phyloP scores from a whole-genome alignment of 768 basidiomycete genomes.

The Agrocybe chaxingu region DNA sequence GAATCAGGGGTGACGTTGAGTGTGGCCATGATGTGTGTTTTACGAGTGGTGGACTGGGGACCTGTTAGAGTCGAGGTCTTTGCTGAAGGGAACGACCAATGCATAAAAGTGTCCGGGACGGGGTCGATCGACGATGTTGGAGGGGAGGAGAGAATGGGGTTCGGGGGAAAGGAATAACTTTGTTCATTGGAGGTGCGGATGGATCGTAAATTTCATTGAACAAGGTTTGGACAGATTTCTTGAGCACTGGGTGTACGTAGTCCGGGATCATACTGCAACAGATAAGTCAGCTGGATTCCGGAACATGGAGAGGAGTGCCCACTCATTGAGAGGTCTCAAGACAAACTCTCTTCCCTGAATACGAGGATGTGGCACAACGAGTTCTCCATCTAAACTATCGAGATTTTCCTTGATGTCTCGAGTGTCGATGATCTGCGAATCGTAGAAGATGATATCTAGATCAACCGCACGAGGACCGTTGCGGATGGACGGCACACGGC shows the following conservation, averaged over 20 bases:
- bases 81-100: constrained; percentile 43
- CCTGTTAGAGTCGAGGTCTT: neutral
- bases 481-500: constrained; percentile 72
- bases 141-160: constrained; percentile 32
- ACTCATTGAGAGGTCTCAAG: constrained; percentile 86
- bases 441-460: constrained; percentile 83
- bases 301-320: constrained; percentile 20
- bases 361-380: constrained; percentile 83
- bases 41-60: constrained; percentile 15
- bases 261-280: constrained; percentile 72
- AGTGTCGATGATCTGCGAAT: constrained; percentile 55
- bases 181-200: constrained; percentile 50
- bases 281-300: neutral
- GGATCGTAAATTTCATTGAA: constrained; percentile 36
- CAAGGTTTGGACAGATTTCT: constrained; percentile 44
- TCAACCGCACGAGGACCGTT: constrained; percentile 92
- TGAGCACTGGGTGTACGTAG: constrained; percentile 59
- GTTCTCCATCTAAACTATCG: constrained; percentile 59
- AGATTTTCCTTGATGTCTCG: constrained; percentile 37
- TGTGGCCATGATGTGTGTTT: constrained; percentile 84
- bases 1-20: constrained; percentile 95
- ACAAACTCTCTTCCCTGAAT: constrained; percentile 90
- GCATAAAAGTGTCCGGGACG: constrained; percentile 45
- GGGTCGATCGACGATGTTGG: constrained; percentile 16
- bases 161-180: constrained; percentile 72